A percentile compares a stretch with the other conserved stretches of the same genome.
Conservation (phyloP, 306 rosid species). For the Prunus salicina region DNA sequence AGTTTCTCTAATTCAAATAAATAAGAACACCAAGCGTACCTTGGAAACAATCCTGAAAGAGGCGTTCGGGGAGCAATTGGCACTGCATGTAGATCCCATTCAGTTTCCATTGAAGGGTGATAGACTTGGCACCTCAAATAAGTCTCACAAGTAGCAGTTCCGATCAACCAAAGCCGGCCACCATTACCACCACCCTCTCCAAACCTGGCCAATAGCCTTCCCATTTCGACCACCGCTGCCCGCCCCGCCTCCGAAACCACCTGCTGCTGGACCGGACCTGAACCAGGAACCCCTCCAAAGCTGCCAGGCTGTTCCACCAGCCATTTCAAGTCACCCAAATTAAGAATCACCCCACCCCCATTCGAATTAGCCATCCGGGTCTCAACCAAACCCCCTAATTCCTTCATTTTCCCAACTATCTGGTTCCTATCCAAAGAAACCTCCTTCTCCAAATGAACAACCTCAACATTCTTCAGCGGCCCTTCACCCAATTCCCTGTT, state of each 20-base stretch:
- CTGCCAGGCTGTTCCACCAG: slow-evolving; percentile 72
- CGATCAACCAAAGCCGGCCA: slow-evolving; percentile 69
- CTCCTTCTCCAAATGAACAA: slow-evolving; percentile 75
- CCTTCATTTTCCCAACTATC: slow-evolving; percentile 47
- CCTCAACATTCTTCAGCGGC: slow-evolving; percentile 42
- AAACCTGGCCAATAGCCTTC: slow-evolving; percentile 51
- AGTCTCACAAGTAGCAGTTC: slow-evolving; percentile 97
- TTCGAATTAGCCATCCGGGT: slow-evolving; percentile 35
- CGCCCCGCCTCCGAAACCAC: slow-evolving; percentile 69
- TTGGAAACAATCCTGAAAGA: slow-evolving; percentile 62
- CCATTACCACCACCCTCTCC: slow-evolving; percentile 41
- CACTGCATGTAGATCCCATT: slow-evolving; percentile 98
- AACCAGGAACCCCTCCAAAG: slow-evolving; percentile 33
- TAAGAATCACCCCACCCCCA: slow-evolving; percentile 54
- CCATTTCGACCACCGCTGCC: slow-evolving; percentile 75
- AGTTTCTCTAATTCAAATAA: not conserved
- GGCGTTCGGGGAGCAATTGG: slow-evolving; percentile 69
- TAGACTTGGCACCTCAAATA: slow-evolving; percentile 98
- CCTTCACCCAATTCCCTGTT: slow-evolving; percentile 61
- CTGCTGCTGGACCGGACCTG: slow-evolving; percentile 53
- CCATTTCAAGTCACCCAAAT: slow-evolving; percentile 95
- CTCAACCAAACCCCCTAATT: slow-evolving; percentile 68
- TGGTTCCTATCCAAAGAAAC: slow-evolving; percentile 54
- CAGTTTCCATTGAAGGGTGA: slow-evolving; percentile 95
- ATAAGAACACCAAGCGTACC: slow-evolving; percentile 40